Evolutionary conservation across 1,284 basidiomycete species (phyloP), one percentile per base, ranked within the genome.

Genomic region (Malassezia furfur): DNA sequence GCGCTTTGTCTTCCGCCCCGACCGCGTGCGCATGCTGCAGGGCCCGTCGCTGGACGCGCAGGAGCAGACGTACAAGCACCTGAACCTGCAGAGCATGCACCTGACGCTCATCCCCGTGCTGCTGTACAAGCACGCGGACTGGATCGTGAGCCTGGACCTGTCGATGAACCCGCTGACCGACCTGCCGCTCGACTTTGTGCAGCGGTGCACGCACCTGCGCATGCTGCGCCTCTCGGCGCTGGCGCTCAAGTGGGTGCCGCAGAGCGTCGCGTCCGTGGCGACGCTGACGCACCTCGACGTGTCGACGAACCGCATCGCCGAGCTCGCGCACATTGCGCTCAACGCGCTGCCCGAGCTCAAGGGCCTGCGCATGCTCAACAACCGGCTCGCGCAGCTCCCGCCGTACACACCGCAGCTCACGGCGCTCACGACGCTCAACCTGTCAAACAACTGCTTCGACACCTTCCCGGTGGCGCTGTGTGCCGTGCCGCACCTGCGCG

Each of bases 111-210:
- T 98, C 44, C 94, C 94, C 2, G 85, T 94, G 64, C 80, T 85
- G 60, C 80, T 96, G 5, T 90, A 98, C 75, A 81, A 84, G 56
- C 85, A 90, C 63, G 90, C 91, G 2, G 84, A 88, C 66, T 83
- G 83, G 48, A 91, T 98, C 68, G 80, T 88, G 64, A 85, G 82
- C 48, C 84, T 98, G 57, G 89, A 90, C 65, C 81, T 98, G 8
- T 93, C 91, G 2, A 84, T 87, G 56, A 99, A 98, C 72, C 91
- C 93, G 1, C 90, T 94, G 82, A 83, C 91, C 51, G 93, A 98
- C 74, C 85, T 98, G 35, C 94, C 94, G 0, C 83, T 89, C 47
- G 94, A 98, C 77, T 98, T 99, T 74, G 86, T 96, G 49, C 88
- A 96, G 76, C 83, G 86, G 10, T 96, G 91, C 71, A 83, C 82